A percentile compares a stretch with the other conserved stretches of the same genome.
These are phyloP conservation scores for Phytophthora pluvialis DNA, from an alignment of 352 stramenopile species.

Conservation along the genomic window DNA sequence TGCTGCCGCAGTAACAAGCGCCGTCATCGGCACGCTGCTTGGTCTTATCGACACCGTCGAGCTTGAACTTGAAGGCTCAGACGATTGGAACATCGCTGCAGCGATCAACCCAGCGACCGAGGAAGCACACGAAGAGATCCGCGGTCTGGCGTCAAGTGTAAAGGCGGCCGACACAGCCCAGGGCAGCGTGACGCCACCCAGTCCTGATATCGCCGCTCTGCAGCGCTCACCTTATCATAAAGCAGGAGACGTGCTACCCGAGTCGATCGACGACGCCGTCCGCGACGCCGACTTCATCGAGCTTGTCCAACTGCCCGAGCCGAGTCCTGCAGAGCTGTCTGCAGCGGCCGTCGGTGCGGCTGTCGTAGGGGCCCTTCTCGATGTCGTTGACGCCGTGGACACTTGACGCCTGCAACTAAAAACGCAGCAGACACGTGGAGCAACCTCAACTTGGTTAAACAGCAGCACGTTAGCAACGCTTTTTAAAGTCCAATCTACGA, in stretches of 20 bases:
- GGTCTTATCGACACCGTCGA: constrained; percentile 26
- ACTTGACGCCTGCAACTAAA: constrained; percentile 18
- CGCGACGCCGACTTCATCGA: constrained; percentile 29
- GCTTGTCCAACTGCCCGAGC: constrained; percentile 20
- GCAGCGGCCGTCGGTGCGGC: constrained; percentile 17
- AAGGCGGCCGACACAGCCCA: background rate
- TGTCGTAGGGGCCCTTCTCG: constrained; percentile 29
- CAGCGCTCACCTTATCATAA: background rate
- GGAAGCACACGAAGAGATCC: background rate
- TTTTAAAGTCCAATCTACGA: background rate
- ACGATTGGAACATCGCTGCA: background rate
- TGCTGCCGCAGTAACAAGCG: constrained; percentile 25
- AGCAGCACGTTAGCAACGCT: constrained; percentile 1
- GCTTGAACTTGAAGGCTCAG: constrained; percentile 10
- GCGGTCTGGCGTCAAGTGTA: background rate
- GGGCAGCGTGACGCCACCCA: background rate
- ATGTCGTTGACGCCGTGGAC: constrained; percentile 24
- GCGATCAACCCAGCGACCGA: constrained; percentile 3
- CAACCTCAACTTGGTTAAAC: background rate
- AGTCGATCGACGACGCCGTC: constrained; percentile 13
- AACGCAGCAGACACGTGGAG: background rate
- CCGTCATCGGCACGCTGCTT: constrained; percentile 25
- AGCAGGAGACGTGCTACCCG: background rate
- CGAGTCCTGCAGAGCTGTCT: constrained; percentile 24
- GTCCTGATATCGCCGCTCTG: background rate